Evolutionary conservation across 164 flowering plant species (phyloP).

Genomic region (Berberis thunbergii): DNA sequence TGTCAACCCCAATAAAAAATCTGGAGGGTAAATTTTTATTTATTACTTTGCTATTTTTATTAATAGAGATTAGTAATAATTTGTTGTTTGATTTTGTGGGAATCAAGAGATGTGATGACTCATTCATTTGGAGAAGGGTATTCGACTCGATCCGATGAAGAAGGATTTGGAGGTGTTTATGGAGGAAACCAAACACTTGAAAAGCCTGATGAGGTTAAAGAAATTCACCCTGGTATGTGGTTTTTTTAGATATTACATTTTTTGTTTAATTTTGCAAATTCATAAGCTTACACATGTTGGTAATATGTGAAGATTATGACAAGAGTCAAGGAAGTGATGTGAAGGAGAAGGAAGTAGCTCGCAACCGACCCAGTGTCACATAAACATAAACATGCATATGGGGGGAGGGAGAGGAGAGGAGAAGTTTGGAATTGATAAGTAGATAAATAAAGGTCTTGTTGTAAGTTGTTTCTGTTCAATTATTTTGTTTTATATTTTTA

Average conservation of each 20-base stretch:
- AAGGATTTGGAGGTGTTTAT: slow-evolving; percentile 83
- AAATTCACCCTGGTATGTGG: slow-evolving; percentile 12
- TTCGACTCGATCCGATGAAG: slow-evolving; percentile 75
- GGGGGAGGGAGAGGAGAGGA: too few relatives aligned
- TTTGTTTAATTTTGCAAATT: neutral
- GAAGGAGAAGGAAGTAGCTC: slow-evolving; percentile 50
- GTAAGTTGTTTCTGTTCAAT: too few relatives aligned
- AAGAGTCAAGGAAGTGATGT: slow-evolving; percentile 49
- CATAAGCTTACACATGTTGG: too few relatives aligned
- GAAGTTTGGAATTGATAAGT: too few relatives aligned
- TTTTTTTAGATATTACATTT: slow-evolving; percentile 3
- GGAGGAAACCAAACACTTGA: slow-evolving; percentile 37
- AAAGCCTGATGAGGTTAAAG: slow-evolving; percentile 10
- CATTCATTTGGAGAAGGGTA: slow-evolving; percentile 78
- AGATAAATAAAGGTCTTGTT: too few relatives aligned
- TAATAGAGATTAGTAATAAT: neutral
- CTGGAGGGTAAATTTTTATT: neutral
- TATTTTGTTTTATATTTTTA: too few relatives aligned
- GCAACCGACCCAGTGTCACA: slow-evolving; percentile 23
- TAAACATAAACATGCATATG: too few relatives aligned
- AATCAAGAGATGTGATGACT: slow-evolving; percentile 51
- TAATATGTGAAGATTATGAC: slow-evolving; percentile 27
- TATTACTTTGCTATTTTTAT: neutral
- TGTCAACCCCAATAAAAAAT: neutral
- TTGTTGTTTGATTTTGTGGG: neutral